Base-by-base conservation (phyloP, 2,329 filamentous ascomycete species). In the Clonostachys rhizophaga region DNA sequence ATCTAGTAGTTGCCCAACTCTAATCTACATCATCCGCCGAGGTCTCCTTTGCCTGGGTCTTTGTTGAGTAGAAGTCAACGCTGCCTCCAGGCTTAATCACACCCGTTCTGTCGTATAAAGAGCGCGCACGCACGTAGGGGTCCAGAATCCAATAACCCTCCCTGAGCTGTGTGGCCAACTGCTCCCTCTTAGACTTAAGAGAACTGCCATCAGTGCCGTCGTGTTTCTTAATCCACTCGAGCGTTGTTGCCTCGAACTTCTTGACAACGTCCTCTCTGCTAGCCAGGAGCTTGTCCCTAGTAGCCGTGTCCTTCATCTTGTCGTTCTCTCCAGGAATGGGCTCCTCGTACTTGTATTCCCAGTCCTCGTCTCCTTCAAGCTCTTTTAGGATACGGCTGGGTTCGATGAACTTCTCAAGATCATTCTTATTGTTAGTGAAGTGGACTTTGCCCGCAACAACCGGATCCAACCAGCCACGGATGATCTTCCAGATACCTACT, bases 391-490 rank as follows among this genome's bases (percentile, higher is more conserved):
- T 87, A 43, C 85, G 83, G 42, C 74, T 73, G 37, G 74, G 74
- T 11, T 83, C 76, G 48, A 99, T 86, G 62, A 86, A 96, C 47
- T 83, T 74, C 53, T 87, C 81, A 46, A 99, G 74, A 46, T 96
- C 92, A 47, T 86, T 78, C 47, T 83, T 72, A 55, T 83, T 89
- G 60, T 90, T 94, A 49, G 89, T 94, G 66, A 97, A 97, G 64
- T 96, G 84, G 17, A 99, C 87, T 68, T 99, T 99, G 61, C 81
- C 78, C 20, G 94, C 94, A 30, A 99, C 92, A 5, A 99, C 92
- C 3, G 94, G 94, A 64, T 99, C 94, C 36, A 99, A 81, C 94
- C 94, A 99, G 55, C 91, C 91, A 54, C 83, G 85, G 62, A 99
- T 95, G 54, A 99, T 89, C 63, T 83, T 91, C 94, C 92, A 97